Conservation (phyloP, 371 early-diverging fungal species). For the Rhizomucor miehei region DNA sequence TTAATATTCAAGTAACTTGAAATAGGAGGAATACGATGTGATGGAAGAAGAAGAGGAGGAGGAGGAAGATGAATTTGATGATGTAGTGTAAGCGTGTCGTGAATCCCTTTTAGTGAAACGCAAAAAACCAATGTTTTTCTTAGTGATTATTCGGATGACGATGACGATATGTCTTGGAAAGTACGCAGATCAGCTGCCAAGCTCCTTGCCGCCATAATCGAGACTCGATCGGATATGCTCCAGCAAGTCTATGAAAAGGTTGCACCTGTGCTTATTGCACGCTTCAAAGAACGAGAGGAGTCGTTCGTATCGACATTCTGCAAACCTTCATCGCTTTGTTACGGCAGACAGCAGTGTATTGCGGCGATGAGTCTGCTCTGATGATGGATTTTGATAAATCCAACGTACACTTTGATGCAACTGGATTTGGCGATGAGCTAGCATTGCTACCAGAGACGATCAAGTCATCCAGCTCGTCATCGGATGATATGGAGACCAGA, state of each 20-base stretch:
- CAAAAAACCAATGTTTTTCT: no score
- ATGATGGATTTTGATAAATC: not conserved
- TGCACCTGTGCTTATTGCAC: conserved; percentile 69
- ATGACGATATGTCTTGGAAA: conserved; percentile 89
- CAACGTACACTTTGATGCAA: conserved; percentile 20
- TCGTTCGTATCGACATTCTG: conserved; percentile 84
- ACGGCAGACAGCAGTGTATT: conserved; percentile 66
- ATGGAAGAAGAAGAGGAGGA: conserved; percentile 69
- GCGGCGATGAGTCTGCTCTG: conserved; percentile 22
- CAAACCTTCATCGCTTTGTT: conserved; percentile 73
- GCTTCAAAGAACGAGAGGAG: conserved; percentile 92
- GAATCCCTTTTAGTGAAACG: no score
- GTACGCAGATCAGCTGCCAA: conserved; percentile 86
- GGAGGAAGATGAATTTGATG: conserved; percentile 74
- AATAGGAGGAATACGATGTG: conserved; percentile 66
- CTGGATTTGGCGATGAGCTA: conserved; percentile 19
- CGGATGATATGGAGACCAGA: conserved; percentile 28
- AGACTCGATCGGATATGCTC: conserved; percentile 68
- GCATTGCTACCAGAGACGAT: conserved; percentile 6
- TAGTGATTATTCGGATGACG: conserved; percentile 72
- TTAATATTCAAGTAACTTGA: not conserved
- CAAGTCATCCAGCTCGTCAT: conserved; percentile 1
- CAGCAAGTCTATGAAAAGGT: conserved; percentile 61
- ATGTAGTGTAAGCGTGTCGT: conserved; percentile 41
- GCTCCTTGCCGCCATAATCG: conserved; percentile 74